Evolutionary conservation across 2,329 filamentous ascomycete species (phyloP).

Genomic region (Ophiocordyceps polyrhachis-furcata): DNA sequence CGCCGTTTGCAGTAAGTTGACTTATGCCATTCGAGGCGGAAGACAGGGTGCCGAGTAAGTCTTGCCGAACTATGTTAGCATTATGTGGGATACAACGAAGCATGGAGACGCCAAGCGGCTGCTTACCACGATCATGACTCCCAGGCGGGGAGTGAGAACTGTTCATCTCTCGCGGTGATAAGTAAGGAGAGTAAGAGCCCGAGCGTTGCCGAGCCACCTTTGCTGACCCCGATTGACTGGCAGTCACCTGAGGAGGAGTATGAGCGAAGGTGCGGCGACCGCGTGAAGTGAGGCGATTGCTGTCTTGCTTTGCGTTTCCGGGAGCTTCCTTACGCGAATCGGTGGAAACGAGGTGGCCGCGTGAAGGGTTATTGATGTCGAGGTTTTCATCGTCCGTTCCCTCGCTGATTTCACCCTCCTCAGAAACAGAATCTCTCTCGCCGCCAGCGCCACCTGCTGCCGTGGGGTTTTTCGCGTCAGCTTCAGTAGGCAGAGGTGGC

Average conservation of each 20-base stretch:
- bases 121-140: background rate
- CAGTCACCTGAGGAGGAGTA: background rate
- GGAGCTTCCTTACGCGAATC: background rate
- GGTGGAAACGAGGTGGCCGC: background rate
- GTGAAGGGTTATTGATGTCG: conserved; percentile 19
- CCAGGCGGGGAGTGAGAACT: background rate
- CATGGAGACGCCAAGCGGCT: background rate
- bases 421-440: conserved; percentile 14
- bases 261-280: background rate
- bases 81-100: background rate
- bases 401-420: conserved; percentile 67
- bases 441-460: conserved; percentile 1
- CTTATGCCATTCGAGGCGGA: background rate
- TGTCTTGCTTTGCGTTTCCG: background rate
- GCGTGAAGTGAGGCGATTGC: background rate
- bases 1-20: background rate
- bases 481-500: background rate
- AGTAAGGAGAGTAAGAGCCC: conserved; percentile 32
- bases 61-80: background rate
- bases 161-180: conserved; percentile 29
- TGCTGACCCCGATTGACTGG: background rate
- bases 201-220: conserved; percentile 21
- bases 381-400: conserved; percentile 36
- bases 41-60: background rate
- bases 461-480: background rate